phyloP scores from a whole-genome alignment of 495 filamentous ascomycete genomes.

The Jackrogersella multiformis region DNA sequence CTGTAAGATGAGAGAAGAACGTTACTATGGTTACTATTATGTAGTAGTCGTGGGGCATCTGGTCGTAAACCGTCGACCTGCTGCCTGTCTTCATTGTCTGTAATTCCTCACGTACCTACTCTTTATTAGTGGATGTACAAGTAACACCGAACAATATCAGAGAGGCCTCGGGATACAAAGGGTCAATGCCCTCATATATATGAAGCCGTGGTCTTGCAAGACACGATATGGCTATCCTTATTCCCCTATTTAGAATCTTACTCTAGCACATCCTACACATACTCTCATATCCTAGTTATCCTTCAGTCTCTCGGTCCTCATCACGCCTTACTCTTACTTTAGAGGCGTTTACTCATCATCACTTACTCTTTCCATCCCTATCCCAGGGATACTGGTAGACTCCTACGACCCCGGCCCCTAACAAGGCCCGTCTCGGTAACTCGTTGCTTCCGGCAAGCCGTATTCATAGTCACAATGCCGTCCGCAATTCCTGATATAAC shows the following conservation, averaged over 20 bases:
- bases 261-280: background rate
- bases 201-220: constrained; percentile 23
- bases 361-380: constrained; percentile 8
- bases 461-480: constrained; percentile 32
- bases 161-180: constrained; percentile 23
- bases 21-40: constrained; percentile 17
- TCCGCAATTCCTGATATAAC: constrained; percentile 18
- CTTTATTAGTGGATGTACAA: constrained; percentile 2
- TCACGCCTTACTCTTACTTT: constrained; percentile 7
- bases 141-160: background rate
- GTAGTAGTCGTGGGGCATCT: background rate
- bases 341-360: constrained; percentile 2
- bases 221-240: background rate
- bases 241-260: background rate
- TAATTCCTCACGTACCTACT: constrained; percentile 15
- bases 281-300: constrained; percentile 9
- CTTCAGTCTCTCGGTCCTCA: background rate
- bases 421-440: constrained; percentile 11
- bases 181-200: constrained; percentile 18
- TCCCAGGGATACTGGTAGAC: background rate
- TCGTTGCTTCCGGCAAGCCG: constrained; percentile 7
- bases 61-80: constrained; percentile 12
- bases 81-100: constrained; percentile 19
- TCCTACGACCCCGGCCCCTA: background rate
- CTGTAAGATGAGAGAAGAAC: constrained; percentile 26